phyloP scores from a whole-genome alignment of 176 grass and related monocot genomes.

The Secale cereale region DNA sequence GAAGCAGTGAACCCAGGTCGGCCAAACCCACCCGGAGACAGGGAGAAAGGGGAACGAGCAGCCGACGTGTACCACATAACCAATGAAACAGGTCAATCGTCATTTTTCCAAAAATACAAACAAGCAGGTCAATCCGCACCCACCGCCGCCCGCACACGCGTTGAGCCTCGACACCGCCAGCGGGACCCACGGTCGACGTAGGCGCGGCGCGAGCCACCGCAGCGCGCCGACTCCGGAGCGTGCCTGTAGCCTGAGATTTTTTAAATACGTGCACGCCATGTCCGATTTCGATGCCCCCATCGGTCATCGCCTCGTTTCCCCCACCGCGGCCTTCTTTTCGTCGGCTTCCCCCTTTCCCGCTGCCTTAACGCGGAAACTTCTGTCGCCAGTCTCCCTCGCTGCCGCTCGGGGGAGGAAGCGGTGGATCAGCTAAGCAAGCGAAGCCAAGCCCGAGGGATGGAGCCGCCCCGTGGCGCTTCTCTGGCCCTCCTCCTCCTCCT shows the following conservation, averaged over 20 bases:
- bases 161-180: background rate
- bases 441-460: slow-evolving; percentile 5
- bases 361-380: background rate
- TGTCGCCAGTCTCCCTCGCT: background rate
- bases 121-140: no score
- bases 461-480: background rate
- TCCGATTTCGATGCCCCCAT: background rate
- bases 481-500: background rate
- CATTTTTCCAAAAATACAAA: no score
- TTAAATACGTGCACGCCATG: background rate
- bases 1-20: no score
- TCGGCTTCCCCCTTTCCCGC: background rate
- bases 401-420: no score
- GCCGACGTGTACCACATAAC: no score
- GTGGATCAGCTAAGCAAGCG: background rate
- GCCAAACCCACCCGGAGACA: no score
- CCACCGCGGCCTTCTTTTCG: background rate
- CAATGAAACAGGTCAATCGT: no score
- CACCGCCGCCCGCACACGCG: no score
- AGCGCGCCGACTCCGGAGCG: background rate
- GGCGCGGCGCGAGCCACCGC: no score
- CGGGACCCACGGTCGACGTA: background rate
- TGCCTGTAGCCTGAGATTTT: background rate
- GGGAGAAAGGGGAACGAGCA: no score
- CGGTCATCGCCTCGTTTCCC: background rate